Base-by-base conservation (phyloP, 257 asterid genomes). In the Forsythia viridissima region DNA sequence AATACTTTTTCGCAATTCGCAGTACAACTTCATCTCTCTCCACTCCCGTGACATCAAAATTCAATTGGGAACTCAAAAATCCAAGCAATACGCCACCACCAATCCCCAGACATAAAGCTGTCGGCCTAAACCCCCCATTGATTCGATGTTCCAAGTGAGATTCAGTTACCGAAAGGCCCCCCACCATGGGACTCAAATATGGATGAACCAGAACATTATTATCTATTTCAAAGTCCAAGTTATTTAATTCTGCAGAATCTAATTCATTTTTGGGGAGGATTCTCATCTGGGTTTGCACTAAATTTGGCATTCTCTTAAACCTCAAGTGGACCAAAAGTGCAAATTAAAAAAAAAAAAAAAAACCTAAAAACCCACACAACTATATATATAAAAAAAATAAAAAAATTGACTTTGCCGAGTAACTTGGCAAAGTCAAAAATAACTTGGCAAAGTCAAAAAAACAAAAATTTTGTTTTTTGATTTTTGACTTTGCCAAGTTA, bases 1-100 rank as follows among this genome's bases (percentile, higher is more conserved):
- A 95, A 77, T 87, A 84, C 71, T 67, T 88, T 77, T 79, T 90
- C 9, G 90, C 99, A 5, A 91, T 79, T 12, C 82, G 74, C 75
- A 91, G 51, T 34, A 93, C 97, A 55, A 67, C 84, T 59, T 82
- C 87, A 42, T 94, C 99, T 71, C 84, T 87, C 68, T 93, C 99
- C 79, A 93, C 92, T 13, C 97, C 99, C 3, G 87, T 87, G 73
- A 94, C 96, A 73, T 88, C 89, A 30, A 94, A 88, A 41, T 83
- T 83, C 85, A 94, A 72, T 34, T 80, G 83, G 30, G 43, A 66
- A 46, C 82, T 80, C 87, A 94, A 84, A 73, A 87, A 94, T 57
- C 91, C 86, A 72, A 91, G 84, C 87, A 94, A 86, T 36, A 92
- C 93, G 52, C 99, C 99, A 81, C 99, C 98, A 57, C 99, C 99